phyloP scores from a whole-genome alignment of 164 flowering plant genomes.

The Chimonanthus praecox region DNA sequence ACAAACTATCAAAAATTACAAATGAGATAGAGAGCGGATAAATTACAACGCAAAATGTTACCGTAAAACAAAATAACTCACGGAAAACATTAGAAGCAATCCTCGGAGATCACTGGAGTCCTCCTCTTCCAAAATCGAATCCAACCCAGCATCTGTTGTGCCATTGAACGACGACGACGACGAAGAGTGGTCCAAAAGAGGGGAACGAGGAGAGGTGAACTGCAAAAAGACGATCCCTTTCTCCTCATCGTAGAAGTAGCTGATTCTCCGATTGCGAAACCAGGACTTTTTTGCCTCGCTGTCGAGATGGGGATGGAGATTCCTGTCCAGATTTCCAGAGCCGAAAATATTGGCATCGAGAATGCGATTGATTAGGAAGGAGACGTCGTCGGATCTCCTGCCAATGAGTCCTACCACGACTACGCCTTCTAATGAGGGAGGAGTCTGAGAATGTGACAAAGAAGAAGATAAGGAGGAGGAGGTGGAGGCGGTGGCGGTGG shows the following conservation, averaged over 20 bases:
- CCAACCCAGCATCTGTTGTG: conserved; percentile 16
- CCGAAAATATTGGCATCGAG: conserved; percentile 69
- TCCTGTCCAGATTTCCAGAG: conserved; percentile 42
- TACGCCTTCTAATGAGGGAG: conserved; percentile 35
- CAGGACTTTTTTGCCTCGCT: conserved; percentile 22
- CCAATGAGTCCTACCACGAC: conserved; percentile 81
- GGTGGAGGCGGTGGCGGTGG: neutral
- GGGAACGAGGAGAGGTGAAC: conserved; percentile 29
- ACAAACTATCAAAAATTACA: neutral
- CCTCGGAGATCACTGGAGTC: conserved; percentile 72
- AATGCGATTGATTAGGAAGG: conserved; percentile 60
- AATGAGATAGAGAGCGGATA: neutral
- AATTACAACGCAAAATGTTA: neutral
- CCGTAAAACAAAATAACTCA: conserved; percentile 25
- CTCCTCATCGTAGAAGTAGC: conserved; percentile 56
- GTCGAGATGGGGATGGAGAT: conserved; percentile 11
- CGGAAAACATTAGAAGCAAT: conserved; percentile 78
- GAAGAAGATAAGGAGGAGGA: conserved; percentile 21
- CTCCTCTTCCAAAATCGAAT: conserved; percentile 41
- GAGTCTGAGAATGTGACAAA: conserved; percentile 19
- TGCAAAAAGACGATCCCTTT: conserved; percentile 67
- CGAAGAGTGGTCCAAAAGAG: conserved; percentile 19
- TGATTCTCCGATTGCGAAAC: conserved; percentile 46
- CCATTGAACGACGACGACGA: conserved; percentile 1
- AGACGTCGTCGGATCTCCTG: conserved; percentile 33